A percentile compares a stretch with the other conserved stretches of the same genome.
These are phyloP conservation scores for Cotoneaster glaucophyllus DNA, from an alignment of 306 rosid species.

Conservation along the genomic window DNA sequence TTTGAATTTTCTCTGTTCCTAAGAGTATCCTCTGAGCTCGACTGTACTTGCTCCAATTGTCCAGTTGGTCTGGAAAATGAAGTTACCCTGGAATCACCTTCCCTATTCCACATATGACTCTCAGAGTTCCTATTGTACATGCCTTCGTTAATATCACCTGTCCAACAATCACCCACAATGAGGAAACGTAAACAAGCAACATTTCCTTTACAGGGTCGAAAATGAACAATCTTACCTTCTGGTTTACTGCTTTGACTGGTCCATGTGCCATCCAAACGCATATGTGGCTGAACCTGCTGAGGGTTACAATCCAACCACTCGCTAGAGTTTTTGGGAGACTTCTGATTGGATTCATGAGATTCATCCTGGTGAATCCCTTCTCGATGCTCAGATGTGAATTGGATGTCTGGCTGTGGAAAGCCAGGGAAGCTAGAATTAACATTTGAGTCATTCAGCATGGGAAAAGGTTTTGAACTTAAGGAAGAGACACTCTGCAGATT, in stretches of 20 bases:
- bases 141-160: constrained; percentile 33
- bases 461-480: constrained; percentile 33
- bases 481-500: constrained; percentile 41
- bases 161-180: constrained; percentile 19
- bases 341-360: constrained; percentile 35
- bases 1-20: constrained; percentile 20
- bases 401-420: constrained; percentile 35
- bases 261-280: constrained; percentile 27
- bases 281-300: constrained; percentile 21
- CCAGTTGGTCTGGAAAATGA: constrained; percentile 25
- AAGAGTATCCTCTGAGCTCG: background rate
- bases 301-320: constrained; percentile 33
- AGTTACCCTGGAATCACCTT: constrained; percentile 18
- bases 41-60: constrained; percentile 21
- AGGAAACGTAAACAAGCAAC: background rate
- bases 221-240: constrained; percentile 29
- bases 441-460: constrained; percentile 36
- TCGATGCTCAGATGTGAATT: constrained; percentile 29
- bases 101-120: constrained; percentile 20
- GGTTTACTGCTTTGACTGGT: constrained; percentile 26
- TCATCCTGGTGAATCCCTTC: constrained; percentile 28
- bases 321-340: constrained; percentile 19
- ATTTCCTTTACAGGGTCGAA: background rate
- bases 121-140: constrained; percentile 24
- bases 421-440: constrained; percentile 43